Base-by-base conservation (phyloP, 2,329 filamentous ascomycete genomes). In the Thielaviopsis musarum region DNA sequence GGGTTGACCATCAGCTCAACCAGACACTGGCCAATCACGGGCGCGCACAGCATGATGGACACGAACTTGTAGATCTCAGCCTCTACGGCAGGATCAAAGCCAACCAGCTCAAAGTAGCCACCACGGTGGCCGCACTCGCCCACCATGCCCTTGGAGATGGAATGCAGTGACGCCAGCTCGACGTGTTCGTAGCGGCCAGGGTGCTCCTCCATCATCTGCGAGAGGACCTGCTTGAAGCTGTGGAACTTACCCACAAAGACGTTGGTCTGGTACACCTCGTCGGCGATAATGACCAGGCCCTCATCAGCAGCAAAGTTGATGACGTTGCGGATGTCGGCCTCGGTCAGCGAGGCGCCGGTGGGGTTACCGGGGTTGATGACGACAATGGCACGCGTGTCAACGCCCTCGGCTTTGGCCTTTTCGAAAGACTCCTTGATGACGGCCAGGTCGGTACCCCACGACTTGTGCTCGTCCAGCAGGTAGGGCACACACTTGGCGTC, bases 191-290 rank as follows among this genome's bases (percentile, higher is more conserved):
- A 97, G 70, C 83, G 84, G 67, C 83, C 87, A 0, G 85, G 81
- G 52, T 77, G 72, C 69, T 85, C 80, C 70, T 85, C 77, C 72
- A 97, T 91, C 67, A 97, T 75, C 66, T 85, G 78, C 64, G 91
- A 82, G 56, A 98, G 81, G 49, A 85, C 83, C 66, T 87, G 83
- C 77, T 97, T 97, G 84, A 98, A 97, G 68, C 88, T 94, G 74
- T 88, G 83, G 77, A 98, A 98, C 70, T 91, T 79, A 71, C 93
- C 93, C 63, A 87, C 76, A 74, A 98, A 98, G 66, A 98, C 87
- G 72, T 98, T 98, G 69, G 93, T 97, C 75, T 98, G 93, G 81
- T 98, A 98, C 45, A 98, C 93, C 73, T 98, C 93, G 69, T 98
- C 93, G 57, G 93, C 93, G 67, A 98, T 81, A 64, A 97, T 77